phyloP scores from a whole-genome alignment of 352 stramenopile species.

The Pythium dissimile region DNA sequence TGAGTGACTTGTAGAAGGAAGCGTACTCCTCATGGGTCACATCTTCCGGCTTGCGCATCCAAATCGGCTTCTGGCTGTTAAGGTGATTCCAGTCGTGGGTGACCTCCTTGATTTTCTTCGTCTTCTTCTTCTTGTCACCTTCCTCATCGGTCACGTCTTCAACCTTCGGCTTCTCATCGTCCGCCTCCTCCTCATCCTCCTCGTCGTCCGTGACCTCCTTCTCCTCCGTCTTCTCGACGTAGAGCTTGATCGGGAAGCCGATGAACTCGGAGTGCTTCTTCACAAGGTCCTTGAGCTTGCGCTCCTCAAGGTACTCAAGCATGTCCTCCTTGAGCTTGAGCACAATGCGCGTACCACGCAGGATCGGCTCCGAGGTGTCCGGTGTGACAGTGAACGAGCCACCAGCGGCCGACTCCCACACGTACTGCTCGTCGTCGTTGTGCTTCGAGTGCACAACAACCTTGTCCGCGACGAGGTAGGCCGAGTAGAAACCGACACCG shows the following conservation, averaged over 20 bases:
- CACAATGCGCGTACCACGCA: conserved; percentile 94
- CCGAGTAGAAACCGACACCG: conserved; percentile 99
- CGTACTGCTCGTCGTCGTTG: conserved; percentile 98
- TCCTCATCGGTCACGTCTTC: conserved; percentile 96
- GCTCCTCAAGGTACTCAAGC: conserved; percentile 98
- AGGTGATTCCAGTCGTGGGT: conserved; percentile 99
- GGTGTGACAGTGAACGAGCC: conserved; percentile 97
- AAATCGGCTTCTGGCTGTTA: conserved; percentile 99
- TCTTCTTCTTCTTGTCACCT: conserved; percentile 98
- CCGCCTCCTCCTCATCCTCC: conserved; percentile 92
- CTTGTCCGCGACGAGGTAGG: conserved; percentile 99
- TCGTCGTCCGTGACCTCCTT: conserved; percentile 99
- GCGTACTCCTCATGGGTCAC: conserved; percentile 99
- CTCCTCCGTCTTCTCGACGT: conserved; percentile 99
- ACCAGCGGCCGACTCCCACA: conserved; percentile 96
- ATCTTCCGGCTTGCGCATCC: conserved; percentile 99
- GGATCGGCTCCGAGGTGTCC: conserved; percentile 86
- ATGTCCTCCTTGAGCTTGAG: conserved; percentile 99
- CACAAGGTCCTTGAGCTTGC: conserved; percentile 98
- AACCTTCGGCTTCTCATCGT: conserved; percentile 97
- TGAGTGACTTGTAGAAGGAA: conserved; percentile 99
- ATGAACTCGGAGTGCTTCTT: conserved; percentile 99
- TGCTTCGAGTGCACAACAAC: conserved; percentile 98
- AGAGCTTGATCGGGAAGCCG: conserved; percentile 99
- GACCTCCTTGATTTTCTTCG: conserved; percentile 96